phyloP scores from a whole-genome alignment of 2,329 filamentous ascomycete genomes.

The Colletotrichum viniferum region DNA sequence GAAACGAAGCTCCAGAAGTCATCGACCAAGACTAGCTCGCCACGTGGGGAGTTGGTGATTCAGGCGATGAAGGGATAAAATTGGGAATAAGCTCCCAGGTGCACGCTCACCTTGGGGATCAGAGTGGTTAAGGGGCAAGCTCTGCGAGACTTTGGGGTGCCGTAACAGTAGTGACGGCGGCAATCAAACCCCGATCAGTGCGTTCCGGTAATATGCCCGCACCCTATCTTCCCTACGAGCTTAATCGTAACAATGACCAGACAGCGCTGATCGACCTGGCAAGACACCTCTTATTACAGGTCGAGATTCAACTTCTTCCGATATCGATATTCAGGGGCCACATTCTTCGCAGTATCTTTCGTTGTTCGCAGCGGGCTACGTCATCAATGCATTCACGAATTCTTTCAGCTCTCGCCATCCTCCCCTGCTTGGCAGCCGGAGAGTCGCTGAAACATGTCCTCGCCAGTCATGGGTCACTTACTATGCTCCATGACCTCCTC shows the following conservation, averaged over 20 bases:
- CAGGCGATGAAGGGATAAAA: not conserved
- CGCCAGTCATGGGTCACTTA: not conserved
- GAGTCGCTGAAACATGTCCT: not conserved
- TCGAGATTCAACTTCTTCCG: not conserved
- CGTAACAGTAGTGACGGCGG: not conserved
- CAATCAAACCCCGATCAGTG: not conserved
- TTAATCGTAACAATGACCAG: not conserved
- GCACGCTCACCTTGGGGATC: not conserved
- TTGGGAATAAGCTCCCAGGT: not conserved
- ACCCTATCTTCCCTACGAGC: not conserved
- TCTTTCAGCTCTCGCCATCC: not conserved
- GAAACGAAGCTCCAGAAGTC: not conserved
- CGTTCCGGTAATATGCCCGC: not conserved
- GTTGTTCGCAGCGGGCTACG: rapidly evolving
- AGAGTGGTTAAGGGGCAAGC: not conserved
- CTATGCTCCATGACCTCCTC: not conserved
- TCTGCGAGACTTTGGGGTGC: not conserved
- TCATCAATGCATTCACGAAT: not conserved
- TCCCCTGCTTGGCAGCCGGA: not conserved
- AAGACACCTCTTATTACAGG: not conserved
- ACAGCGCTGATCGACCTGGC: not conserved
- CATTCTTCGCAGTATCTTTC: rapidly evolving
- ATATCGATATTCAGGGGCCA: not conserved
- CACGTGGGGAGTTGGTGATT: not conserved
- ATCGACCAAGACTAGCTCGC: not conserved